phyloP scores from a whole-genome alignment of 2,329 filamentous ascomycete genomes.

The Colletotrichum incanum region DNA sequence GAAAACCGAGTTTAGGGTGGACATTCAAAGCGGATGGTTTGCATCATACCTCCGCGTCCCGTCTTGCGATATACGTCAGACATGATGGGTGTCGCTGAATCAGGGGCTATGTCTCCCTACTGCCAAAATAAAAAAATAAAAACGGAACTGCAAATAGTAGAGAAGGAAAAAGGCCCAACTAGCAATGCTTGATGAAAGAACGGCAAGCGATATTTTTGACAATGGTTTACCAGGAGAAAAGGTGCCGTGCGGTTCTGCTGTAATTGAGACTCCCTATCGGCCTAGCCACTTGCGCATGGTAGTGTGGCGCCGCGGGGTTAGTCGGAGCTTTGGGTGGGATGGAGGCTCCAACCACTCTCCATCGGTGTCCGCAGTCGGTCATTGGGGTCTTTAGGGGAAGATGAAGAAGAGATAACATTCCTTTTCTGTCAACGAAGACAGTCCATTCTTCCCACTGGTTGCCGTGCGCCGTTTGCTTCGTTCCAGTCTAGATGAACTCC shows the following conservation, averaged over 20 bases:
- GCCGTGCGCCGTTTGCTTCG: constrained; percentile 22
- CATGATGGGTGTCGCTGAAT: constrained; percentile 24
- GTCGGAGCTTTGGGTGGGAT: constrained; percentile 23
- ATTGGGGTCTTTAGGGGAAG: background rate
- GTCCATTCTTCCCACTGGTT: constrained; percentile 16
- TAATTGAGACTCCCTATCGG: constrained; percentile 30
- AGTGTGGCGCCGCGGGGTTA: constrained; percentile 42
- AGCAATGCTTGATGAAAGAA: background rate
- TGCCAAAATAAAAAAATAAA: too few relatives aligned
- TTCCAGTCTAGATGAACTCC: constrained; percentile 1
- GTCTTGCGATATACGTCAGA: constrained; percentile 65
- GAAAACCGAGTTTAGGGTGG: background rate
- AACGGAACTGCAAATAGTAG: background rate
- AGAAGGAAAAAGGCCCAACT: background rate
- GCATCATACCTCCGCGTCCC: constrained; percentile 70
- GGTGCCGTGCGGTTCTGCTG: constrained; percentile 35
- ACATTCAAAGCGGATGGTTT: background rate
- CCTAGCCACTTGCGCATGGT: constrained; percentile 9
- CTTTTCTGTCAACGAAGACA: constrained; percentile 23
- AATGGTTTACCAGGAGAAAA: constrained; percentile 10
- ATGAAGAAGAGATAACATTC: constrained; percentile 18
- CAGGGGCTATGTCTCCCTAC: background rate
- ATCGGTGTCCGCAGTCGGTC: constrained; percentile 30
- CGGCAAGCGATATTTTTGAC: constrained; percentile 7
- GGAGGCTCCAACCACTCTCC: constrained; percentile 12